Percentiles rank a stretch among this genome's conserved stretches.
Conservation (phyloP, 2,329 filamentous ascomycete genomes). For the Fusarium sp. region DNA sequence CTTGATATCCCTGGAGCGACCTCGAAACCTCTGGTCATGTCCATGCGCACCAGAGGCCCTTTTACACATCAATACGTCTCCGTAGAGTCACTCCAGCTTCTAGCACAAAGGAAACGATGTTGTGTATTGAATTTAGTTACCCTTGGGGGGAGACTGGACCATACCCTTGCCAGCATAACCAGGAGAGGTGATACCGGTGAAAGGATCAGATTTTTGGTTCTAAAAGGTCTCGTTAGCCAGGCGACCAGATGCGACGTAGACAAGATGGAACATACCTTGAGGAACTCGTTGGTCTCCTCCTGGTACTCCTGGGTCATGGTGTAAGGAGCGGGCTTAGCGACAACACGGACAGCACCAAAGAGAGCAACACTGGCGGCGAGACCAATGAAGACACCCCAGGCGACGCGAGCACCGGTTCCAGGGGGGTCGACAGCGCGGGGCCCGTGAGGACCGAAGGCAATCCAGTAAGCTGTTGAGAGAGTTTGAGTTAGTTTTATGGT, state of each 20-base stretch:
- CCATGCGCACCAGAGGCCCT: slow-evolving; percentile 42
- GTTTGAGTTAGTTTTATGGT: slow-evolving; percentile 50
- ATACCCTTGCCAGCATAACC: slow-evolving; percentile 81
- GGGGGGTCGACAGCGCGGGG: slow-evolving; percentile 85
- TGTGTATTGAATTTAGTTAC: slow-evolving; percentile 51
- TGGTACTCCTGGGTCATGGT: slow-evolving; percentile 99
- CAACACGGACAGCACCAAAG: slow-evolving; percentile 76
- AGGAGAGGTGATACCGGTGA: slow-evolving; percentile 83
- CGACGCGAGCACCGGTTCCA: slow-evolving; percentile 83
- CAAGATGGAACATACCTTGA: slow-evolving; percentile 70
- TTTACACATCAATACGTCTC: slow-evolving; percentile 48
- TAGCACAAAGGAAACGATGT: slow-evolving; percentile 48
- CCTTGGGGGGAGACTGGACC: slow-evolving; percentile 74
- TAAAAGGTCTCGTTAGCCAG: slow-evolving; percentile 51
- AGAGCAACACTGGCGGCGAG: slow-evolving; percentile 72
- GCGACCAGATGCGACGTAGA: neutral
- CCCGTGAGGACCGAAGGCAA: slow-evolving; percentile 96
- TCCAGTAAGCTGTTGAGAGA: slow-evolving; percentile 86
- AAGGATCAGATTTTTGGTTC: slow-evolving; percentile 85
- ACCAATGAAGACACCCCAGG: slow-evolving; percentile 76
- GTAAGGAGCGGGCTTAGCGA: slow-evolving; percentile 76
- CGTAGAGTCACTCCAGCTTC: slow-evolving; percentile 45
- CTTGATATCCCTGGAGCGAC: slow-evolving; percentile 44
- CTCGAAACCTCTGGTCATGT: slow-evolving; percentile 44
- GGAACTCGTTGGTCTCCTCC: slow-evolving; percentile 92